Base-by-base conservation (phyloP, 768 basidiomycete genomes). In the Agaricus subrufescens region DNA sequence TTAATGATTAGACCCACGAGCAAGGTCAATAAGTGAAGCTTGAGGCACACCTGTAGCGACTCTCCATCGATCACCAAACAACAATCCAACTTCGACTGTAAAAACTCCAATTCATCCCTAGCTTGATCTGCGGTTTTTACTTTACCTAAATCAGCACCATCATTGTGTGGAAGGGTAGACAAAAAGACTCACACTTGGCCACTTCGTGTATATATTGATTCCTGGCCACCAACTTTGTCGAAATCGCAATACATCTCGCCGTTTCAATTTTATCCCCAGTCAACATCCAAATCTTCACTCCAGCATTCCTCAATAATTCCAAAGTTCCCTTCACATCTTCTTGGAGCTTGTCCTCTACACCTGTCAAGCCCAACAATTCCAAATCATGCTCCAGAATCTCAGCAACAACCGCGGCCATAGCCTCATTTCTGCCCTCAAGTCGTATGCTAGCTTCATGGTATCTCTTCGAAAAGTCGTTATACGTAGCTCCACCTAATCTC, bases 251-350 rank as follows among this genome's bases (percentile, higher is more conserved):
- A 70, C 94, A 96, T 38, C 95, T 87, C 4, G 97, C 97, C 3
- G 97, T 99, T 76, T 99, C 97, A 49, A 98, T 93, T 75, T 98
- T 99, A 71, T 99, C 97, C 1, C 97, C 96, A 0, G 97, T 99
- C 63, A 98, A 77, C 97, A 98, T 98, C 97, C 97, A 99, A 57
- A 99, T 98, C 79, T 91, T 97, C 71, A 99, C 86, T 3, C 96
- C 96, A 0, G 96, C 97, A 67, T 98, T 98, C 61, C 95, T 76
- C 60, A 99, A 69, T 51, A 98, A 66, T 71, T 98, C 97, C 56
- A 99, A 73, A 2, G 97, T 97, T 45, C 87, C 83, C 69, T 91
- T 94, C 63, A 99, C 96, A 25, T 96, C 95, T 58, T 98, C 97
- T 65, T 99, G 97, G 57, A 99, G 72, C 72, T 98, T 98, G 69